These are phyloP conservation scores for Paramecium sexaurelia DNA, from an alignment of 73 alveolate genomes.

Conservation along the genomic window DNA sequence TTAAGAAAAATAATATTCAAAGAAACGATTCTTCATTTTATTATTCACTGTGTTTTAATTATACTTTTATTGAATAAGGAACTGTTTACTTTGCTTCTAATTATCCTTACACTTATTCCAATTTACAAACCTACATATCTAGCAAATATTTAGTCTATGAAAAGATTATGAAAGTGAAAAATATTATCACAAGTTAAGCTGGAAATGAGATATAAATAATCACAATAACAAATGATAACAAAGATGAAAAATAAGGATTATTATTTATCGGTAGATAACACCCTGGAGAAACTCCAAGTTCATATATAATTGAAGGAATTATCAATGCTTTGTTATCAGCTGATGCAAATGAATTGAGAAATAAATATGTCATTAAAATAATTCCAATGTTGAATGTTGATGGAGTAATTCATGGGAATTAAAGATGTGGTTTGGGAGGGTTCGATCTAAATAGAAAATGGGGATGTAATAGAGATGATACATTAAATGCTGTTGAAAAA, in stretches of 20 bases:
- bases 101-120: constrained; percentile 83
- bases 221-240: constrained; percentile 50
- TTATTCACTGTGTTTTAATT: constrained; percentile 77
- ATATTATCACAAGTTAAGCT: background rate
- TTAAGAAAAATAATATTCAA: constrained; percentile 24
- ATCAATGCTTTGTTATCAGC: constrained; percentile 33
- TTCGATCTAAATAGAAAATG: constrained; percentile 82
- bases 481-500: background rate
- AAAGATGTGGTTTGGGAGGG: constrained; percentile 75
- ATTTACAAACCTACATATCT: constrained; percentile 4
- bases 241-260: constrained; percentile 38
- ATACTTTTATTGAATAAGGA: constrained; percentile 67
- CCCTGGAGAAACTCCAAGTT: constrained; percentile 67
- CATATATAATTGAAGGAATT: constrained; percentile 58
- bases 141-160: constrained; percentile 1
- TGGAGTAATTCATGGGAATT: constrained; percentile 85
- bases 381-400: constrained; percentile 84
- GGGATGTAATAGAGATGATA: constrained; percentile 43
- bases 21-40: constrained; percentile 22
- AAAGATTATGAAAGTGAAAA: constrained; percentile 40
- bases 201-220: constrained; percentile 32
- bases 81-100: constrained; percentile 83
- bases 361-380: constrained; percentile 77
- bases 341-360: constrained; percentile 72
- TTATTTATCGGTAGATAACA: constrained; percentile 48